Base-by-base conservation (phyloP, 768 basidiomycete species). In the Dendrothele bispora region DNA sequence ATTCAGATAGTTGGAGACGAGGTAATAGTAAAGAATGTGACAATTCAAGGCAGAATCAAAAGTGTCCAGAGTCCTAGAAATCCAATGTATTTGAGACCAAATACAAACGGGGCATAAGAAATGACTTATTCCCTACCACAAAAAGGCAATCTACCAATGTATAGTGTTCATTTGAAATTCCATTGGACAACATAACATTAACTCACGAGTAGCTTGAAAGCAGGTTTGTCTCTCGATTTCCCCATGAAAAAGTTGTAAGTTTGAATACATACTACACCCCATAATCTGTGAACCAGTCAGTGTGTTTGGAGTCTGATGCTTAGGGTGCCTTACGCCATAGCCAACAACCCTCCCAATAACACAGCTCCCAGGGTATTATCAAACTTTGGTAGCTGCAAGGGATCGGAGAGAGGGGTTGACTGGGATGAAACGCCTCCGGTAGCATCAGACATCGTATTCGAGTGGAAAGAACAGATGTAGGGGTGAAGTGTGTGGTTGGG, bases 1-100 rank as follows among this genome's bases (percentile, higher is more conserved):
- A 53, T 78, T 75, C 48, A 75, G 58, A 54, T 73, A 84, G 61
- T 84, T 81, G 34, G 58, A 63, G 35, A 84, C 78, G 42, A 82
- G 68, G 53, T 84, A 84, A 55, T 70, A 70, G 53, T 84, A 85
- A 30, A 80, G 66, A 51, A 80, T 72, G 56, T 84, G 82, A 40
- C 68, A 67, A 38, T 74, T 77, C 46, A 84, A 55, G 35, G 63
- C 67, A 0, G 75, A 73, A 55, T 82, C 78, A 46, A 83, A 77
- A 0, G 82, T 80, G 57, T 84, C 82, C 20, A 84, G 54, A 4
- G 65, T 48, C 74, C 79, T 81, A 49, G 3, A 34, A 32, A 25
- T 34, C 4, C 4, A 28, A 27, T 11, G 39, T 15, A 17, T 22
- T n/a, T 15, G 24, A 22, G 18, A 18, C 18, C 24, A 39, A 5